phyloP scores from a whole-genome alignment of 106 monocot genomes.

The Apostasia ramifera region DNA sequence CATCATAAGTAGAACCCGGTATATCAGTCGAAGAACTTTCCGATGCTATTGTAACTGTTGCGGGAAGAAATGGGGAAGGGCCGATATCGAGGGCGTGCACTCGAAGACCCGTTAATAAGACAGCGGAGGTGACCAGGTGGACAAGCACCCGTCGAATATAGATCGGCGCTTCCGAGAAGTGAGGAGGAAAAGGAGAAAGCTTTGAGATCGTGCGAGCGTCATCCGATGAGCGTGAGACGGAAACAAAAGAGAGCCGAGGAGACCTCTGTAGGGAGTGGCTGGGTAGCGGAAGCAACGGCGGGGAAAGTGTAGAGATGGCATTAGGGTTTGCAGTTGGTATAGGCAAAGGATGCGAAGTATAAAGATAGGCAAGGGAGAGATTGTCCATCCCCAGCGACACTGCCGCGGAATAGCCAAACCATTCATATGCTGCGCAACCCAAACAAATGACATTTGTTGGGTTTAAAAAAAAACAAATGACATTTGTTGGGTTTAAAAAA shows the following conservation, averaged over 20 bases:
- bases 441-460: no score
- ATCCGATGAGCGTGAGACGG: background rate
- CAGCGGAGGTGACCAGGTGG: slow-evolving; percentile 22
- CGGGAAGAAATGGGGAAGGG: background rate
- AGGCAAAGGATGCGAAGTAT: background rate
- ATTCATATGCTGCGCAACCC: no score
- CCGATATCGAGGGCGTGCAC: slow-evolving; percentile 15
- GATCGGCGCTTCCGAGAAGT: background rate
- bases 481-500: no score
- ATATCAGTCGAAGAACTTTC: slow-evolving; percentile 10
- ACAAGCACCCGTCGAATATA: slow-evolving; percentile 7
- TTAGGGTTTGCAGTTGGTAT: background rate
- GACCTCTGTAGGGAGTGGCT: background rate
- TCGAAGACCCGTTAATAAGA: slow-evolving; percentile 27
- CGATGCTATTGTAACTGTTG: slow-evolving; percentile 2
- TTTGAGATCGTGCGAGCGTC: background rate
- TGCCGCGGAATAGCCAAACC: no score
- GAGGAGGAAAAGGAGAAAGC: background rate
- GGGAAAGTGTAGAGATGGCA: background rate
- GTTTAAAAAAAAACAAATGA: no score
- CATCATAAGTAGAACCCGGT: slow-evolving; percentile 3
- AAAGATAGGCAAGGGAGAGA: slow-evolving; percentile 1
- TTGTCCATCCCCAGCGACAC: background rate
- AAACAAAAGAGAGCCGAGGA: background rate
- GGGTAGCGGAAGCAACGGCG: background rate